These are phyloP conservation scores for Populus tremula DNA, from an alignment of 345 rosid genomes.

Conservation along the genomic window DNA sequence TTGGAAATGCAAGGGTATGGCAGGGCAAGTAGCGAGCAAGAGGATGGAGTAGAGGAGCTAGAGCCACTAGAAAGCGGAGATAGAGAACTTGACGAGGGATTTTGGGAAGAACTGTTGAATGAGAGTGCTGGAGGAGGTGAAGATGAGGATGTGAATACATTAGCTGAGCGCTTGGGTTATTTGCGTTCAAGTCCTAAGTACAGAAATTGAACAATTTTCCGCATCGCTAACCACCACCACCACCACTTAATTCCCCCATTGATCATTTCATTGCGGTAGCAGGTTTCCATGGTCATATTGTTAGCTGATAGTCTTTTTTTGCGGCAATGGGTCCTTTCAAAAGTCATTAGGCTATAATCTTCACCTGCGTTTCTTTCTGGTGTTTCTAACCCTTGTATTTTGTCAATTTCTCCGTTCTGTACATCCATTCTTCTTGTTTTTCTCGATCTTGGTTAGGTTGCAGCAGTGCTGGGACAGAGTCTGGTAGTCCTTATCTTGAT, in stretches of 20 bases:
- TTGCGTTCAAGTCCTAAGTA: conserved; percentile 40
- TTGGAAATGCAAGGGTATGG: conserved; percentile 79
- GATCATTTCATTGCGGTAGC: conserved; percentile 10
- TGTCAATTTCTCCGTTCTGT: neutral
- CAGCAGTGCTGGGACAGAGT: conserved; percentile 33
- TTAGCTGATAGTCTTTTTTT: neutral
- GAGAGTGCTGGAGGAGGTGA: conserved; percentile 32
- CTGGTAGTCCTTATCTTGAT: conserved; percentile 26
- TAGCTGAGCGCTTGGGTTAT: conserved; percentile 50
- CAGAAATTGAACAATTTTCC: neutral
- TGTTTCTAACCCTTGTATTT: conserved; percentile 28
- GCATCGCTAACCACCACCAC: neutral
- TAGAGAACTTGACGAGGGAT: conserved; percentile 39
- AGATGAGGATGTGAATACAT: conserved; percentile 46
- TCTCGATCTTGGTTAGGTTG: conserved; percentile 40
- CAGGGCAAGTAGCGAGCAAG: conserved; percentile 30
- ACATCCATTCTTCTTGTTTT: conserved; percentile 1
- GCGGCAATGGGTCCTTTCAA: conserved; percentile 3
- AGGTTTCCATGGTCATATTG: conserved; percentile 1
- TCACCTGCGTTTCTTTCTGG: conserved; percentile 27
- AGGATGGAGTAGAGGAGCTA: conserved; percentile 25
- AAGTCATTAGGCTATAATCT: conserved; percentile 18
- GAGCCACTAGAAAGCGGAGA: conserved; percentile 27
- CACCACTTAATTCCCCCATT: neutral
- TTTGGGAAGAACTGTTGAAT: conserved; percentile 49